Evolutionary conservation across 2,329 filamentous ascomycete species (phyloP), one percentile per base, ranked within the genome.

Genomic region (Juglanconis juglandina): DNA sequence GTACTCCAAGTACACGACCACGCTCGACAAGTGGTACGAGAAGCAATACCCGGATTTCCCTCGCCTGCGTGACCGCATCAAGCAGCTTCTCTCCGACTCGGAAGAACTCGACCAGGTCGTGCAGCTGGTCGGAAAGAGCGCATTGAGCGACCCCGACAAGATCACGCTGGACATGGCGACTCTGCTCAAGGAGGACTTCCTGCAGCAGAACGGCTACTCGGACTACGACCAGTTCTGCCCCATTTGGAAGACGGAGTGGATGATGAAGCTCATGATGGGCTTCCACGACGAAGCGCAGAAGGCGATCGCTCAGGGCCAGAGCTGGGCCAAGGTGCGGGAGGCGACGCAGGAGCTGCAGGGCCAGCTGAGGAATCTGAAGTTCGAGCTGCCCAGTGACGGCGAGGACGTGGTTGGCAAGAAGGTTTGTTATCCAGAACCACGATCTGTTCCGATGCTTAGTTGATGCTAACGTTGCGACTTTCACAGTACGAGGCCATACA

Each of bases 191-290:
- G 95, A 99, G 73, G 95, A 99, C 75, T 99, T 99, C 81, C 75
- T 99, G 73, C 95, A 99, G 79, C 95, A 99, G 77, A 99, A 99
- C 79, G 95, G 95, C 65, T 99, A 99, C 86, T 95, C 90, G 67
- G 92, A 98, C 77, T 98, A 99, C 75, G 95, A 99, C 73, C 93
- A 98, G 79, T 99, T 96, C 87, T 99, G 95, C 73, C 95, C 95
- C 53, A 85, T 99, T 71, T 99, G 95, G 95, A 99, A 99, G 88
- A 99, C 95, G 0, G 90, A 96, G 76, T 99, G 95, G 89, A 98
- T 99, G 95, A 99, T 99, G 95, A 97, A 96, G 85, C 89, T 92
- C 66, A 98, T 99, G 87, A 91, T 99, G 82, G 91, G 89, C 61
- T 99, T 94, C 85, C 92, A 97, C 74, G 96, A 99, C 71, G 95